Conservation (phyloP, 1,284 basidiomycete genomes). For the Cryptococcus depauperatus region DNA sequence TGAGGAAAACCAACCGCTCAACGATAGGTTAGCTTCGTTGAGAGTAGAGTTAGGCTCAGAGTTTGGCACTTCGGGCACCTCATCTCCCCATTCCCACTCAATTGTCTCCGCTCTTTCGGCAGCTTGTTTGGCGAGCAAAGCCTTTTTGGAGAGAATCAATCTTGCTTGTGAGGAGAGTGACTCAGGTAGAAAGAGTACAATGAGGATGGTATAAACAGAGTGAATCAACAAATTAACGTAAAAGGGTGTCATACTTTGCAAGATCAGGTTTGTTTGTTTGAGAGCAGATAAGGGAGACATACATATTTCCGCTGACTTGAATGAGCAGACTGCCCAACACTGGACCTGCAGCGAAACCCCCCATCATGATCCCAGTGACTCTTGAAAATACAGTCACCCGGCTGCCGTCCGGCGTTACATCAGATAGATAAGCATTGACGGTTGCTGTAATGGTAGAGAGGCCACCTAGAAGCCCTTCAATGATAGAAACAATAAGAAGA, state of each 20-base stretch:
- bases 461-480: conserved; percentile 82
- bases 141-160: conserved; percentile 28
- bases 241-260: conserved; percentile 59
- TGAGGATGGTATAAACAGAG: conserved; percentile 50
- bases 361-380: conserved; percentile 50
- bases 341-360: conserved; percentile 67
- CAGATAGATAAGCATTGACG: conserved; percentile 69
- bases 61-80: conserved; percentile 13
- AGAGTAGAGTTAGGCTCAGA: too few species aligned
- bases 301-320: conserved; percentile 51
- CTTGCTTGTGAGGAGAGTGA: conserved; percentile 51
- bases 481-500: conserved; percentile 67
- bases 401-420: conserved; percentile 75
- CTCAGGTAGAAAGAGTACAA: conserved; percentile 64
- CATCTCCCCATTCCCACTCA: conserved; percentile 42
- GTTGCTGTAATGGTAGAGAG: conserved; percentile 70
- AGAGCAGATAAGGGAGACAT: conserved; percentile 21
- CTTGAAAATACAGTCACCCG: conserved; percentile 72
- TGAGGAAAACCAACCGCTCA: too few species aligned
- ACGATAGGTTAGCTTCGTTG: too few species aligned
- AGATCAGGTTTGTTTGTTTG: neutral
- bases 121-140: conserved; percentile 38
- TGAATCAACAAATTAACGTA: conserved; percentile 51
- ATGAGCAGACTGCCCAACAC: conserved; percentile 65
- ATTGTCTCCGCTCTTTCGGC: conserved; percentile 41